phyloP scores from a whole-genome alignment of 2,329 filamentous ascomycete species.

The Aspergillus novoparasiticus region DNA sequence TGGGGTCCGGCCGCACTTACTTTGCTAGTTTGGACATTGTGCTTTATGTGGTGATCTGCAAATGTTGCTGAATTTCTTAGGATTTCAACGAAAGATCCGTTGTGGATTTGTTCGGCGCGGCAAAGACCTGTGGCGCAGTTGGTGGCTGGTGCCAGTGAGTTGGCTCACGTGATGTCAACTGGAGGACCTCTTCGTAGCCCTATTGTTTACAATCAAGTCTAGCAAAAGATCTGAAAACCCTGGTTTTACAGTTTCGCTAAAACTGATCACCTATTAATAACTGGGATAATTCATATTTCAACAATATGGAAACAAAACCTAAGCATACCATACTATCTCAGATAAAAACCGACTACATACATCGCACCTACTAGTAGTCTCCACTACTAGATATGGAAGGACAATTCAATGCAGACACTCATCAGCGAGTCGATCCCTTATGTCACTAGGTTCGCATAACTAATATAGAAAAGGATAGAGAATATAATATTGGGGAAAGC shows the following conservation, averaged over 20 bases:
- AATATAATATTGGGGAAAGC: no score
- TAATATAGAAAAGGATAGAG: no score
- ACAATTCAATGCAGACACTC: background rate
- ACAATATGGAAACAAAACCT: background rate
- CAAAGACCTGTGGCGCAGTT: constrained; percentile 36
- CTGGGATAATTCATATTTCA: no score
- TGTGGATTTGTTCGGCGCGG: constrained; percentile 45
- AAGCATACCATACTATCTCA: background rate
- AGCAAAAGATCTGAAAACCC: background rate
- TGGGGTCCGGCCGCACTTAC: constrained; percentile 34
- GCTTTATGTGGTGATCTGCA: constrained; percentile 27
- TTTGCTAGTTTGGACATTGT: constrained; percentile 52
- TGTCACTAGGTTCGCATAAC: background rate
- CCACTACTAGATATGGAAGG: no score
- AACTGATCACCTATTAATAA: background rate
- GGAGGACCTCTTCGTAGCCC: background rate
- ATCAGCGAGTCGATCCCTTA: background rate
- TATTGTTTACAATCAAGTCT: background rate
- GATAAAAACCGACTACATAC: background rate
- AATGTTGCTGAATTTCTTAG: constrained; percentile 39
- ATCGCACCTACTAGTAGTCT: background rate
- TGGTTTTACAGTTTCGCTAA: background rate
- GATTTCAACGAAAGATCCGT: constrained; percentile 44
- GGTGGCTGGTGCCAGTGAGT: constrained; percentile 30
- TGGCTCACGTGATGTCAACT: constrained; percentile 20